Conservation (phyloP, 148 eudicot species). For the Polygonum aviculare region DNA sequence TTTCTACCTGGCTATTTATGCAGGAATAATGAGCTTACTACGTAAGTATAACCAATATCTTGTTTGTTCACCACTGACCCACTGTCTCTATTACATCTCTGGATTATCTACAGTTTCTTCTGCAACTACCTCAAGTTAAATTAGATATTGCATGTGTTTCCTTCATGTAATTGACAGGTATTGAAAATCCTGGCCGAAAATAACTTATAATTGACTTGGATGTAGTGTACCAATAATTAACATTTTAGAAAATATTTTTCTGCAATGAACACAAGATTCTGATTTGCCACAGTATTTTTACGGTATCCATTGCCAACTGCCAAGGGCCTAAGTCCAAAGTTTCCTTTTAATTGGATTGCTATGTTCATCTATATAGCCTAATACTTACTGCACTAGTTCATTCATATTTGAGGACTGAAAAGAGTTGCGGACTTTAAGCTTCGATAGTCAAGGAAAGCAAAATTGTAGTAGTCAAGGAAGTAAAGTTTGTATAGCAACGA, state of each 20-base stretch:
- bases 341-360: background rate
- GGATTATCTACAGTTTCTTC: background rate
- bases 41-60: background rate
- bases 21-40: conserved; percentile 6
- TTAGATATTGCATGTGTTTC: background rate
- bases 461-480: too few relatives aligned
- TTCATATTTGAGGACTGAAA: background rate
- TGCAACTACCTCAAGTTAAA: background rate
- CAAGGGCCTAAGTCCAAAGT: background rate
- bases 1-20: conserved; percentile 10
- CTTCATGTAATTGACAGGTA: background rate
- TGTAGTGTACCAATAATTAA: background rate
- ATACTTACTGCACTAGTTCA: background rate
- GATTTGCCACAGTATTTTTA: background rate
- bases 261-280: background rate
- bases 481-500: too few relatives aligned
- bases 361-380: background rate
- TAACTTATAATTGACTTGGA: background rate
- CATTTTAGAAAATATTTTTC: background rate
- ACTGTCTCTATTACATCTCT: background rate
- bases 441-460: too few relatives aligned
- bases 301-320: background rate
- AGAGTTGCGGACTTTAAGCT: background rate
- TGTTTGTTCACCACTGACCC: background rate
- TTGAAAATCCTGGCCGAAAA: background rate